Conservation (phyloP, 169 alveolate species). For the Cryptosporidium canis region DNA sequence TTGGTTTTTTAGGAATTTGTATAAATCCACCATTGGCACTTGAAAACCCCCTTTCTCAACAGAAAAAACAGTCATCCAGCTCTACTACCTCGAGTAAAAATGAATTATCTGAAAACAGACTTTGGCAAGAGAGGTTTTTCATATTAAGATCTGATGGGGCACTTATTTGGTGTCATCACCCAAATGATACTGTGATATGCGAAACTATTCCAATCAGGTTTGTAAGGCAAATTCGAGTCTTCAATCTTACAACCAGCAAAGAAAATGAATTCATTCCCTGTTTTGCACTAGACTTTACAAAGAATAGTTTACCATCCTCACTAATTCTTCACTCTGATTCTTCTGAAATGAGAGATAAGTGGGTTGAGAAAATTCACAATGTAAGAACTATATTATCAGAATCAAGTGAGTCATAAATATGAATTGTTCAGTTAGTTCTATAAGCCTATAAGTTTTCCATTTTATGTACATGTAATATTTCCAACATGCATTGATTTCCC, state of each 20-base stretch:
- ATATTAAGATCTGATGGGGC: constrained; percentile 61
- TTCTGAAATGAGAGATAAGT: constrained; percentile 61
- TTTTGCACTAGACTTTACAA: constrained; percentile 57
- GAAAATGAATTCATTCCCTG: constrained; percentile 65
- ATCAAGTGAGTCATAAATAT: background rate
- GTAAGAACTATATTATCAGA: constrained; percentile 59
- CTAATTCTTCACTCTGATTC: constrained; percentile 48
- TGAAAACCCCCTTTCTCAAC: constrained; percentile 41
- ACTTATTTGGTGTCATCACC: constrained; percentile 65
- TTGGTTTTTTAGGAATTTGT: constrained; percentile 61
- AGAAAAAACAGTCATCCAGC: background rate
- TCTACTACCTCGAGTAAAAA: background rate
- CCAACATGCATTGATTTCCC: background rate
- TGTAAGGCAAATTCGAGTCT: constrained; percentile 67
- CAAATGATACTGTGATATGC: constrained; percentile 22
- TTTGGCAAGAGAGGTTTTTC: constrained; percentile 70
- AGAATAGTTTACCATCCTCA: constrained; percentile 47
- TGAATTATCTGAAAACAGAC: constrained; percentile 18
- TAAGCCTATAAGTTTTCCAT: background rate
- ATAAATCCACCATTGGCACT: constrained; percentile 64
- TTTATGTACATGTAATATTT: background rate
- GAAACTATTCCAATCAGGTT: constrained; percentile 62
- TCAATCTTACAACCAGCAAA: constrained; percentile 33
- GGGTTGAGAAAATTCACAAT: constrained; percentile 69
- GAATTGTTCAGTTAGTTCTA: background rate